Percentiles rank a stretch among this genome's conserved stretches.
These are phyloP conservation scores for Elasticomyces elasticus DNA, from an alignment of 495 filamentous ascomycete species.

Conservation along the genomic window DNA sequence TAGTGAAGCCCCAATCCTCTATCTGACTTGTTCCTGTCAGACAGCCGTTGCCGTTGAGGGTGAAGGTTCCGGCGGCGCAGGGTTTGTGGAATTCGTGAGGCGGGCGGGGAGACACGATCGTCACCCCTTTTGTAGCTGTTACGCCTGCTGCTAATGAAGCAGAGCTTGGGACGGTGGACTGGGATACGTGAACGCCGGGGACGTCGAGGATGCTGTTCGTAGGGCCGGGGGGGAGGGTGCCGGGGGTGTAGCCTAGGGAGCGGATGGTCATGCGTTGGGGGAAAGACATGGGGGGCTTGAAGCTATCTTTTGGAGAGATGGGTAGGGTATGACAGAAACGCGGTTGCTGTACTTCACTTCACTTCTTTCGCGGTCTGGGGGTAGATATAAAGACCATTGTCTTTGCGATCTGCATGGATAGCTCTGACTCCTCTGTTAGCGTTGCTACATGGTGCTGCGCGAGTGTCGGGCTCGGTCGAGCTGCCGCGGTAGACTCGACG, in stretches of 20 bases:
- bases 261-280: background rate
- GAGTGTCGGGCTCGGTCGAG: too few species aligned
- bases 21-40: conserved; percentile 46
- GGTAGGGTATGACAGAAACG: too few species aligned
- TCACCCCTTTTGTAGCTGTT: conserved; percentile 38
- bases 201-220: conserved; percentile 45
- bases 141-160: conserved; percentile 13
- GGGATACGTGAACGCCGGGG: conserved; percentile 38
- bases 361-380: too few species aligned
- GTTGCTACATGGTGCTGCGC: too few species aligned
- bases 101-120: conserved; percentile 40
- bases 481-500: too few species aligned
- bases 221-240: conserved; percentile 33
- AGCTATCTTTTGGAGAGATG: too few species aligned
- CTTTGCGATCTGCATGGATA: too few species aligned
- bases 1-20: conserved; percentile 41
- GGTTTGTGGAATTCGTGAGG: conserved; percentile 38
- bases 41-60: conserved; percentile 46
- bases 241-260: conserved; percentile 9
- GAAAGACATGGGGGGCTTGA: too few species aligned
- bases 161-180: conserved; percentile 37
- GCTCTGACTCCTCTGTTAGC: too few species aligned
- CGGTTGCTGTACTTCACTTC: too few species aligned
- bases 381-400: too few species aligned
- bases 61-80: conserved; percentile 42